These are phyloP conservation scores for Debaryomyces robertsiae DNA, from an alignment of 1,139 yeast species.

Conservation along the genomic window DNA sequence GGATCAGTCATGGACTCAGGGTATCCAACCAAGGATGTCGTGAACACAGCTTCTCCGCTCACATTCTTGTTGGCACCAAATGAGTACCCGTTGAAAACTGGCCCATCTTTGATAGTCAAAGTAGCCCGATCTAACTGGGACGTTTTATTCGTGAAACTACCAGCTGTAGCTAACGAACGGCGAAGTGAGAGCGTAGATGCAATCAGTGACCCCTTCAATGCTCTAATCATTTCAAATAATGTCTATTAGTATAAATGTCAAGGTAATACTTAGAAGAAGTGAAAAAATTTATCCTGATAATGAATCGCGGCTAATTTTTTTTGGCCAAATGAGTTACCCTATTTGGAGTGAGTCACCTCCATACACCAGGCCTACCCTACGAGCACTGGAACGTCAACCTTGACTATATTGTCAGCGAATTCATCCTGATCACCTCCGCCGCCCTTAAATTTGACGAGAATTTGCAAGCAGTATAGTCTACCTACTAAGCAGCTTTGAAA, in stretches of 20 bases:
- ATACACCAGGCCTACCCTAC: constrained; percentile 32
- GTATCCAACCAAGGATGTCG: constrained; percentile 95
- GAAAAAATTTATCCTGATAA: constrained; percentile 25
- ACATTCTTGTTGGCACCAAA: constrained; percentile 92
- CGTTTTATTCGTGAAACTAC: constrained; percentile 39
- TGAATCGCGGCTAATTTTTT: constrained; percentile 41
- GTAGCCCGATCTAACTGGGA: constrained; percentile 76
- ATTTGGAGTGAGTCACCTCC: constrained; percentile 30
- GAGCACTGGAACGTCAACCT: constrained; percentile 44
- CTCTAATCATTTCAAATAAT: constrained; percentile 11
- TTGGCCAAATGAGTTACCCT: constrained; percentile 26
- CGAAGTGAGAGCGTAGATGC: constrained; percentile 7
- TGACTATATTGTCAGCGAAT: constrained; percentile 37
- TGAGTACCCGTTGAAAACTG: constrained; percentile 88
- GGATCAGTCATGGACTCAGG: constrained; percentile 99
- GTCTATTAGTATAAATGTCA: constrained; percentile 6
- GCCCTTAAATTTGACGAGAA: constrained; percentile 43
- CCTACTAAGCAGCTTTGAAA: constrained; percentile 51
- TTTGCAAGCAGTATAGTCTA: constrained; percentile 44
- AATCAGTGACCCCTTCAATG: constrained; percentile 6
- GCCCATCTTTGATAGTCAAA: constrained; percentile 88
- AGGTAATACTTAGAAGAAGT: constrained; percentile 6
- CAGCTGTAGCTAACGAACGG: constrained; percentile 45
- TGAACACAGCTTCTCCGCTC: constrained; percentile 96
- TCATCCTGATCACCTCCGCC: constrained; percentile 38